These are phyloP conservation scores for Rutstroemia sp. DNA, from an alignment of 2,329 filamentous ascomycete genomes.

Conservation along the genomic window DNA sequence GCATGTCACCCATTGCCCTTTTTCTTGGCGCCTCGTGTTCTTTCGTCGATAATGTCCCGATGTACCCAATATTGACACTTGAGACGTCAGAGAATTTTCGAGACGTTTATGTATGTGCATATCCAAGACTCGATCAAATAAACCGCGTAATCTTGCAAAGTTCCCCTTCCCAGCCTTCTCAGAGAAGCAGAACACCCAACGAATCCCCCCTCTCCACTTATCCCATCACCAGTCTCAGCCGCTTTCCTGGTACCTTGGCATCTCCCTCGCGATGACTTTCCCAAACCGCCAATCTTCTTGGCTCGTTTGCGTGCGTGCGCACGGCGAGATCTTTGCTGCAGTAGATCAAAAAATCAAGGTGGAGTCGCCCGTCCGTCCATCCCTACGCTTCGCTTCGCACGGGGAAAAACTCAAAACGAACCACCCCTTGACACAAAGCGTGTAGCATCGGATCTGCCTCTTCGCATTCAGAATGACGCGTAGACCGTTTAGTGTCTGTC, in stretches of 20 bases:
- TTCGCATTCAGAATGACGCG: not conserved
- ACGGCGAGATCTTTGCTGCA: not conserved
- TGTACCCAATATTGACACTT: not conserved
- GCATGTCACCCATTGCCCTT: not conserved
- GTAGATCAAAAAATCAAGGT: not conserved
- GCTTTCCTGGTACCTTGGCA: not conserved
- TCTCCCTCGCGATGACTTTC: not conserved
- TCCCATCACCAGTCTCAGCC: not conserved
- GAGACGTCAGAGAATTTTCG: not conserved
- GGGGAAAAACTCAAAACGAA: slow-evolving; percentile 7
- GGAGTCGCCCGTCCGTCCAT: not conserved
- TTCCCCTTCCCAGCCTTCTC: not conserved
- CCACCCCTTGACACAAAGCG: slow-evolving; percentile 4
- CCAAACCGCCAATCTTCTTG: not conserved
- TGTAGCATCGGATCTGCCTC: not conserved
- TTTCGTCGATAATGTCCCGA: not conserved
- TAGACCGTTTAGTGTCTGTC: not conserved
- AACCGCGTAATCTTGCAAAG: not conserved
- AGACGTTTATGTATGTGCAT: not conserved
- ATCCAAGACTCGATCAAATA: not conserved
- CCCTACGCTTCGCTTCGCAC: not conserved
- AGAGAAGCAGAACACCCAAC: not conserved
- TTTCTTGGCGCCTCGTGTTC: not conserved
- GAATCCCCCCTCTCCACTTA: slow-evolving; percentile 6
- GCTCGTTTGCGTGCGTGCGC: not conserved